These are phyloP conservation scores for Xerocomus brunneocitrinus DNA, from an alignment of 768 basidiomycete genomes.

Conservation along the genomic window DNA sequence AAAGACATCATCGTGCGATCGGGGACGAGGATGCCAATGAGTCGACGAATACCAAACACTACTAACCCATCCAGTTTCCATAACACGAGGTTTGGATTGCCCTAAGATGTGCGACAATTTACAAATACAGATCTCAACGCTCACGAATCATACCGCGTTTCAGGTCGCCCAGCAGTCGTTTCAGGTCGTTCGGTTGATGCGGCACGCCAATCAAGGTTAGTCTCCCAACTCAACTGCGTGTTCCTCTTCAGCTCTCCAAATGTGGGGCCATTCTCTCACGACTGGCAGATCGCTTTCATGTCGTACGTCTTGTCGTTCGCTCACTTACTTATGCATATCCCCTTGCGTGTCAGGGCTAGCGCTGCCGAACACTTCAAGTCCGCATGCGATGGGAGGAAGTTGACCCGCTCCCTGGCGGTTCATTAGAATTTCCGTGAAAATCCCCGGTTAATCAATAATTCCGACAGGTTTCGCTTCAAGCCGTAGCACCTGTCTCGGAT, in stretches of 20 bases:
- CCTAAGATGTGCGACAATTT: background rate
- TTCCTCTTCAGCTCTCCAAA: background rate
- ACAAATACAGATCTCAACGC: background rate
- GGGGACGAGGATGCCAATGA: background rate
- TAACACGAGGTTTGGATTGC: background rate
- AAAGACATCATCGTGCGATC: background rate
- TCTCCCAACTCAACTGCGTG: slow-evolving; percentile 5
- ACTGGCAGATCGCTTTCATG: background rate
- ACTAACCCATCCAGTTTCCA: background rate
- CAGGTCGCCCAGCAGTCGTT: background rate
- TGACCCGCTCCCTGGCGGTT: background rate
- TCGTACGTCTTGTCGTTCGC: background rate
- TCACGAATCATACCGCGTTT: background rate
- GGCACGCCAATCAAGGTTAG: background rate
- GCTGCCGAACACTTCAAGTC: background rate
- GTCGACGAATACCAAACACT: background rate
- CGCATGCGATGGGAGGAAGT: background rate
- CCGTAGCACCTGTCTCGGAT: background rate
- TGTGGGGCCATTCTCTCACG: background rate
- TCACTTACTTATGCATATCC: background rate
- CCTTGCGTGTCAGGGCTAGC: background rate
- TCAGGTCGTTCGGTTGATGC: background rate
- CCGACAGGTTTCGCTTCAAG: background rate
- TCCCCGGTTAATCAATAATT: background rate
- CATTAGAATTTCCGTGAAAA: background rate